phyloP scores from a whole-genome alignment of 192 early-diverging fungal species.

The Phlyctochytrium arcticum region DNA sequence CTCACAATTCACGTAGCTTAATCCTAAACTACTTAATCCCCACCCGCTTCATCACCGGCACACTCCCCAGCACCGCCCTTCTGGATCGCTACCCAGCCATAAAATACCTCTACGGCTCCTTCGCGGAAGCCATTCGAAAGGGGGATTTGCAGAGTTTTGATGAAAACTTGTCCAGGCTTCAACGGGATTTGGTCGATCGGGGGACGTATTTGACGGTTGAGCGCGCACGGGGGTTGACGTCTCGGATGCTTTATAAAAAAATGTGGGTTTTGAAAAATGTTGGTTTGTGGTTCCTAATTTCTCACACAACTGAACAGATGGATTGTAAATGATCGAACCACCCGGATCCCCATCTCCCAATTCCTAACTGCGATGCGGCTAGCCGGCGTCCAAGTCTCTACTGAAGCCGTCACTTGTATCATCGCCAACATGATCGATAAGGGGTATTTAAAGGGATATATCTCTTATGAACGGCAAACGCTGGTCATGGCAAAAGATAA shows the following conservation, averaged over 20 bases:
- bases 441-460: conserved; percentile 83
- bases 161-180: conserved; percentile 46
- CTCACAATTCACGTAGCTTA: conserved; percentile 40
- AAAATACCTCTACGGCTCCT: conserved; percentile 52
- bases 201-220: conserved; percentile 85
- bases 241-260: conserved; percentile 74
- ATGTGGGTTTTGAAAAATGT: conserved; percentile 49
- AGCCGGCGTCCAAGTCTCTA: conserved; percentile 50
- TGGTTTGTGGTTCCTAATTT: not conserved
- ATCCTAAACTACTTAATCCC: conserved; percentile 84
- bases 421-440: conserved; percentile 87
- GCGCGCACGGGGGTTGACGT: conserved; percentile 61
- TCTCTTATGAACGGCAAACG: conserved; percentile 72
- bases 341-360: conserved; percentile 53
- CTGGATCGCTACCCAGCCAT: conserved; percentile 61
- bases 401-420: conserved; percentile 79
- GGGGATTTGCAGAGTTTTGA: conserved; percentile 81
- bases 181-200: conserved; percentile 55
- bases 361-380: conserved; percentile 65
- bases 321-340: conserved; percentile 44
- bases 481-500: conserved; percentile 72
- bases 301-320: conserved; percentile 31
- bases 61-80: conserved; percentile 58
- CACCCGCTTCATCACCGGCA: conserved; percentile 66
- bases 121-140: conserved; percentile 60